Evolutionary conservation across 495 filamentous ascomycete genomes (phyloP).

Genomic region (Penicillium mononematosum): DNA sequence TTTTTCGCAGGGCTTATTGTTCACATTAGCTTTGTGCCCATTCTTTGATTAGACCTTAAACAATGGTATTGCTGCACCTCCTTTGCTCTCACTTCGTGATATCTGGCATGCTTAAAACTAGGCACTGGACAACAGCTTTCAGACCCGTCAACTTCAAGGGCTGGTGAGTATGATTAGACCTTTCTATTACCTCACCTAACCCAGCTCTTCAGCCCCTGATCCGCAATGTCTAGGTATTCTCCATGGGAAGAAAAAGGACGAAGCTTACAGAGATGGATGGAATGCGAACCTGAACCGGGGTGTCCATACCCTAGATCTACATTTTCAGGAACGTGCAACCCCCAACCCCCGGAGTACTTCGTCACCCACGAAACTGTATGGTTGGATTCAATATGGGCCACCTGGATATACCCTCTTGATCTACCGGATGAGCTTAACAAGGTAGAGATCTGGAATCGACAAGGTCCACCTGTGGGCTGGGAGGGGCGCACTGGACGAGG

Average conservation of each 20-base stretch:
- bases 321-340: background rate
- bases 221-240: background rate
- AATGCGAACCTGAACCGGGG: background rate
- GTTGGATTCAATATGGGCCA: background rate
- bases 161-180: background rate
- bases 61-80: background rate
- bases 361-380: background rate
- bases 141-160: background rate
- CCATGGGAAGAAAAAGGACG: background rate
- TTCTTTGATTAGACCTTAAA: background rate
- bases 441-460: slow-evolving; percentile 29
- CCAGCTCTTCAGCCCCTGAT: background rate
- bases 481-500: slow-evolving; percentile 3
- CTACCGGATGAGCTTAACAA: background rate
- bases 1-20: background rate
- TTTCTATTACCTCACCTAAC: background rate
- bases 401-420: background rate
- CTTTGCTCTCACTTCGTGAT: background rate
- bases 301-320: background rate
- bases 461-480: slow-evolving; percentile 30
- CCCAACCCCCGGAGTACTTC: background rate
- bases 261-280: background rate
- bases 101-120: background rate
- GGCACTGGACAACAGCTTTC: background rate
- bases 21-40: background rate